phyloP scores from a whole-genome alignment of 164 flowering plant species.

The Piper betle region DNA sequence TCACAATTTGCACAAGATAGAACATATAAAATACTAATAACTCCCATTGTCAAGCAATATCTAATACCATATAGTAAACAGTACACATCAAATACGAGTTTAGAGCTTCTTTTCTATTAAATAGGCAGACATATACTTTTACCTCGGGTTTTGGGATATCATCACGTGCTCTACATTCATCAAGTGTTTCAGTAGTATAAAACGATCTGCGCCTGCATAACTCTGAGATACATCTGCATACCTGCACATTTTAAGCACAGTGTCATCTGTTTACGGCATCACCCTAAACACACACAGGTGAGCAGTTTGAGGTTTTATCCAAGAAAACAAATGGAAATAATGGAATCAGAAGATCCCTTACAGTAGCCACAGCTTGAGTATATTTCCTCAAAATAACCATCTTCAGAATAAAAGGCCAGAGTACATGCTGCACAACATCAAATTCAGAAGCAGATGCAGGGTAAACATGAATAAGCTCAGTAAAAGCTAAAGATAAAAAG shows the following conservation, averaged over 20 bases:
- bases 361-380: conserved; percentile 86
- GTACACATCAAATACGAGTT: background rate
- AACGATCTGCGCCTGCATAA: conserved; percentile 59
- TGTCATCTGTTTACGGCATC: no score
- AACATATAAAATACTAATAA: background rate
- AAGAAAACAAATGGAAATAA: background rate
- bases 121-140: conserved; percentile 29
- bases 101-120: background rate
- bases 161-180: conserved; percentile 52
- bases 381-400: conserved; percentile 73
- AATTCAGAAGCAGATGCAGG: background rate
- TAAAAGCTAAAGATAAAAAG: background rate
- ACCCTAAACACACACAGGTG: no score
- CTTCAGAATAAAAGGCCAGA: conserved; percentile 95
- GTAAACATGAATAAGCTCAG: background rate
- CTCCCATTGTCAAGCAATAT: background rate
- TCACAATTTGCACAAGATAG: background rate
- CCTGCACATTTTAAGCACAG: conserved; percentile 24
- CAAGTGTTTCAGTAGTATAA: conserved; percentile 30
- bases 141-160: conserved; percentile 94
- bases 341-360: conserved; percentile 13
- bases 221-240: conserved; percentile 93
- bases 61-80: background rate
- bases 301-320: background rate
- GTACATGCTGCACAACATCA: conserved; percentile 43